Evolutionary conservation across 106 monocot genomes (phyloP), one percentile per base, ranked within the genome.

Genomic region (Alisma plantagoaquatica): DNA sequence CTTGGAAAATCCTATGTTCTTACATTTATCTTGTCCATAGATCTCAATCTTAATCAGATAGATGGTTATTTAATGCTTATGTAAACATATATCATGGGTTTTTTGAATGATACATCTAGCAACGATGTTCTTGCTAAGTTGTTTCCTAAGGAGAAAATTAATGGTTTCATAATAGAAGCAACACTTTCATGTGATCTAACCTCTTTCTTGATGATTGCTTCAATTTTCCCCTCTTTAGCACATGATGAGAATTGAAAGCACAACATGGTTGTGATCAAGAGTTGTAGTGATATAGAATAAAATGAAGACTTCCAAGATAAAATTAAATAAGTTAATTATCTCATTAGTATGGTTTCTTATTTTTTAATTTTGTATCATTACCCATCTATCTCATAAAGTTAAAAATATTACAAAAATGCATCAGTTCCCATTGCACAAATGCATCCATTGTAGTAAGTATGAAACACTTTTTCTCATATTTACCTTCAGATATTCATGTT

Each of bases 41-140:
- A 64, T 22, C 46, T 78, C 17, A 69, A 56, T 59, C 51, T 65
- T 50, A 69, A 77, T 49, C 85, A 82, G 57, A 67, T 76, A 43
- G 82, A 86, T 61, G 76, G 81, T 16, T 98, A 25, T 56, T 84
- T 33, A 59, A 70, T 68, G 84, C 82, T 12, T 78, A 72, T 46
- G 73, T 77, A 29, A 98, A 86, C 31, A 56, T 90, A 5, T 85
- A 73, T 41, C 27, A 62, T 24, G 65, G 76, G n/a, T 46, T 65
- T 98, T 47, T 68, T 54, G n/a, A 52, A 57, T 15, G 79, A 90
- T 19, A 21, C 46, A 16, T 64, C 65, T 24, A 56, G 33, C 59
- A 84, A 75, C 62, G 29, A n/a, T 33, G 27, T 64, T 60, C 57
- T 82, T 18, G 29, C 26, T 43, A 70, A 79, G 48, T 67, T 86